Base-by-base conservation (phyloP, 1,284 basidiomycete species). In the Athelia psychrophila region DNA sequence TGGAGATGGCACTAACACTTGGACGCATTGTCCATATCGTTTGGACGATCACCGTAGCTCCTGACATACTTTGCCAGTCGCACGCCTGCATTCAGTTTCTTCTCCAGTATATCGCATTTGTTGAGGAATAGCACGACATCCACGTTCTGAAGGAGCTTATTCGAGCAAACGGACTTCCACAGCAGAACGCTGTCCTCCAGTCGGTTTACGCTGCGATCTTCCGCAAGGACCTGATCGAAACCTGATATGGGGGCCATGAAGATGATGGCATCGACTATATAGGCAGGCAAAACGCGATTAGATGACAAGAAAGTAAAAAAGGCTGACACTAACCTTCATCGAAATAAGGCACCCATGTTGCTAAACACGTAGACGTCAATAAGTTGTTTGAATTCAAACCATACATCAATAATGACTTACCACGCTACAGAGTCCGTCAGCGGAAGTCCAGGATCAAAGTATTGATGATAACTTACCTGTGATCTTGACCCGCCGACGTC, bases 111-210 rank as follows among this genome's bases (percentile, higher is more conserved):
- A 64, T 91, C 88, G 58, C 88, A 90, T 60, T 91, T 91, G 70
- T 91, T 91, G 50, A 91, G 75, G 73, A 91, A 91, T 23, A 91
- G 75, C 47, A 91, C 82, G 30, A 91, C 72, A 58, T 89, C 85
- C 42, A 88, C 86, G 52, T 79, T 80, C 16, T 81, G 82, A 1
- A 91, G 75, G 3, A 91, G 75, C 65, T 81, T 86, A 68, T 87
- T 88, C 13, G 79, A 80, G 67, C 87, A 88, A 22, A 91, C 78
- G 2, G 83, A 78, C 67, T 88, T 89, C 88, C 88, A 91, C 0
- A 91, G 73, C 13, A 89, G 71, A n/a, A 90, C 87, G 2, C 83
- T 85, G 62, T 91, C 88, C 68, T 91, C 88, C 84, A 88, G 71
- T 50, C 88, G 80, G 61, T 91, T 91, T 5, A 90, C 81, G 50